Evolutionary conservation across 1,139 yeast species (phyloP).

Genomic region (Ashbya aceris): DNA sequence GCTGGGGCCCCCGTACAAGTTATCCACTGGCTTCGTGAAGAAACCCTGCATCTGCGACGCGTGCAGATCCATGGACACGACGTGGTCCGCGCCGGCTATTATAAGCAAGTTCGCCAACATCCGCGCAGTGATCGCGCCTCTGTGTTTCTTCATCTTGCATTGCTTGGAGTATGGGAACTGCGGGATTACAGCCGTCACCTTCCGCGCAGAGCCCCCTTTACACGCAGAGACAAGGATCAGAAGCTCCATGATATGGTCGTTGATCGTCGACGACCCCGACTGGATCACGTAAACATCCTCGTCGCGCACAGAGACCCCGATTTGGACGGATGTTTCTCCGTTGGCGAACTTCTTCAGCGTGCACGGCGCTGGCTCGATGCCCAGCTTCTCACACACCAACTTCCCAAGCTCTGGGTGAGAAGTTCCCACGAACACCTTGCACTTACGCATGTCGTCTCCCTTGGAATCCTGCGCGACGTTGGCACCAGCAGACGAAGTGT

Average conservation of each 20-base stretch:
- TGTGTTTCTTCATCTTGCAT: constrained; percentile 93
- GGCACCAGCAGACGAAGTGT: too few species aligned
- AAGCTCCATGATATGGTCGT: constrained; percentile 95
- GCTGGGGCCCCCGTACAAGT: constrained; percentile 92
- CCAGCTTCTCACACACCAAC: constrained; percentile 80
- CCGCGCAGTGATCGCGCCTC: constrained; percentile 99
- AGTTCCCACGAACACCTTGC: constrained; percentile 91
- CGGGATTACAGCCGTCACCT: constrained; percentile 94
- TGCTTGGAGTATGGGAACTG: constrained; percentile 97
- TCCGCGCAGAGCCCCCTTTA: constrained; percentile 94
- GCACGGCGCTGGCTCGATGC: constrained; percentile 94
- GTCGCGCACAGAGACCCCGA: constrained; percentile 89
- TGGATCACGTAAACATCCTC: constrained; percentile 95
- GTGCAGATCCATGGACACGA: constrained; percentile 94
- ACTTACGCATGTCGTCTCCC: constrained; percentile 65
- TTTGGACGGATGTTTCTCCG: constrained; percentile 95
- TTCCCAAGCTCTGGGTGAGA: constrained; percentile 93
- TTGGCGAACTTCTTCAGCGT: constrained; percentile 84
- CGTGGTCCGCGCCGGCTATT: constrained; percentile 99
- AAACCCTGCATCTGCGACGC: constrained; percentile 99
- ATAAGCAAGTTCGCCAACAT: constrained; percentile 92
- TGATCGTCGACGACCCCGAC: constrained; percentile 80
- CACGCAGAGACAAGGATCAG: constrained; percentile 90
- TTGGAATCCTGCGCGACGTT: too few species aligned
- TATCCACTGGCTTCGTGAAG: constrained; percentile 94